phyloP scores from a whole-genome alignment of 768 basidiomycete genomes.

The Tricholoma saponaceum region DNA sequence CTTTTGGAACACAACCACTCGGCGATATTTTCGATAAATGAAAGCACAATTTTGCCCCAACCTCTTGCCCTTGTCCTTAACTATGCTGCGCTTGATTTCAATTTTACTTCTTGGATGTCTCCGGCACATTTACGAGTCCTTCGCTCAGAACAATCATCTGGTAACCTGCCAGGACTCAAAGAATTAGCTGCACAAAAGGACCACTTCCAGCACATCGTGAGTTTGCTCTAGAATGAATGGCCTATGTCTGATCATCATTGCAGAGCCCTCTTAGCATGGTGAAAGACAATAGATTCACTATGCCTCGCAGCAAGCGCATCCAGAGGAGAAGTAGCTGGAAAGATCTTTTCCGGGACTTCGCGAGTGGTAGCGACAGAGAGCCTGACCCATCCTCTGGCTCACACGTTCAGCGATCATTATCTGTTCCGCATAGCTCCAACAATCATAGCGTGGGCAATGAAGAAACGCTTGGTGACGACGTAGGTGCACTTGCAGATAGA shows the following conservation, averaged over 20 bases:
- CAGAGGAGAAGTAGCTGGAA: conserved; percentile 58
- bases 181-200: conserved; percentile 78
- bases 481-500: conserved; percentile 48
- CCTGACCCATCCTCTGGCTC: conserved; percentile 9
- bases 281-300: conserved; percentile 50
- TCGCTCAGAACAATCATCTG: conserved; percentile 82
- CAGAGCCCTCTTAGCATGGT: conserved; percentile 90
- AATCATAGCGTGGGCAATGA: background rate
- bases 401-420: conserved; percentile 14
- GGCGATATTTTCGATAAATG: conserved; percentile 22
- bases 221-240: conserved; percentile 8
- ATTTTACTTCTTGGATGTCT: conserved; percentile 97
- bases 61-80: conserved; percentile 84
- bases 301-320: conserved; percentile 39
- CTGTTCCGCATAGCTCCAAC: conserved; percentile 20
- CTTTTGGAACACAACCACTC: conserved; percentile 63
- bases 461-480: conserved; percentile 31
- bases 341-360: conserved; percentile 48
- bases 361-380: conserved; percentile 35
- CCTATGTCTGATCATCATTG: conserved; percentile 1
- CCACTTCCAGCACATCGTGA: conserved; percentile 75
- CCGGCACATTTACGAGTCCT: conserved; percentile 79
- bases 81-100: conserved; percentile 94
- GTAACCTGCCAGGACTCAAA: conserved; percentile 68
- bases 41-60: conserved; percentile 46